Conservation (phyloP, 768 basidiomycete genomes). For the Sarcomyxa edulis region DNA sequence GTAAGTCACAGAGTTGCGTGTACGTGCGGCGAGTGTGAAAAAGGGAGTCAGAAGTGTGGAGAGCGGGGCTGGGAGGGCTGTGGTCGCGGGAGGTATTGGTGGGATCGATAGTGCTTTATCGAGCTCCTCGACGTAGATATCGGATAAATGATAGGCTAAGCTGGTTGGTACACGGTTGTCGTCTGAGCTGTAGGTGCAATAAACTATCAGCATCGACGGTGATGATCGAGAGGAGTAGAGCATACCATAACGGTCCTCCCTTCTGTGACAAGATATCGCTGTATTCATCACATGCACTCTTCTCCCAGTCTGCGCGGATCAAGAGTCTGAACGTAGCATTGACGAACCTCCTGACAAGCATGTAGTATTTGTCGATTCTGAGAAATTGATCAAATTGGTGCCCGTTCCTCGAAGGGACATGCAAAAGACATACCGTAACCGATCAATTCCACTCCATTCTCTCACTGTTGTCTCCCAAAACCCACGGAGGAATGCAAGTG, state of each 20-base stretch:
- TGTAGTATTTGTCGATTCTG: slow-evolving; percentile 97
- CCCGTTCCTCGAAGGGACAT: slow-evolving; percentile 8
- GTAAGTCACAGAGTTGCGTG: slow-evolving; percentile 59
- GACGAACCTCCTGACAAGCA: slow-evolving; percentile 86
- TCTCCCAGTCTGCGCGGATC: slow-evolving; percentile 65
- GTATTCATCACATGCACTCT: slow-evolving; percentile 48
- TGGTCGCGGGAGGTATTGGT: slow-evolving; percentile 17
- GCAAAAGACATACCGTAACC: slow-evolving; percentile 59
- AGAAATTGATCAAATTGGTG: not conserved
- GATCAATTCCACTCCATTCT: slow-evolving; percentile 93
- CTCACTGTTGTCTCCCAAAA: slow-evolving; percentile 90
- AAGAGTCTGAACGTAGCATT: slow-evolving; percentile 84
- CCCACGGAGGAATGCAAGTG: slow-evolving; percentile 75
- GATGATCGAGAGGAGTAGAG: not conserved
- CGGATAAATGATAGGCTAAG: slow-evolving; percentile 80
- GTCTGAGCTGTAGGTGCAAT: slow-evolving; percentile 40
- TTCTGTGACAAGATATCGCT: slow-evolving; percentile 56
- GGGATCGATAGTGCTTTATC: slow-evolving; percentile 50
- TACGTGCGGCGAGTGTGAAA: slow-evolving; percentile 63
- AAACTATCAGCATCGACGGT: not conserved
- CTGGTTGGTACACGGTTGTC: slow-evolving; percentile 73
- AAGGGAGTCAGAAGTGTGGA: slow-evolving; percentile 56
- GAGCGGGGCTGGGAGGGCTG: slow-evolving; percentile 39
- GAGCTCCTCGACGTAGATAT: slow-evolving; percentile 88
- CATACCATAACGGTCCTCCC: slow-evolving; percentile 87